Percentiles rank a stretch among this genome's conserved stretches.
Conservation (phyloP, 2,329 filamentous ascomycete genomes). For the Colletotrichum limetticola region DNA sequence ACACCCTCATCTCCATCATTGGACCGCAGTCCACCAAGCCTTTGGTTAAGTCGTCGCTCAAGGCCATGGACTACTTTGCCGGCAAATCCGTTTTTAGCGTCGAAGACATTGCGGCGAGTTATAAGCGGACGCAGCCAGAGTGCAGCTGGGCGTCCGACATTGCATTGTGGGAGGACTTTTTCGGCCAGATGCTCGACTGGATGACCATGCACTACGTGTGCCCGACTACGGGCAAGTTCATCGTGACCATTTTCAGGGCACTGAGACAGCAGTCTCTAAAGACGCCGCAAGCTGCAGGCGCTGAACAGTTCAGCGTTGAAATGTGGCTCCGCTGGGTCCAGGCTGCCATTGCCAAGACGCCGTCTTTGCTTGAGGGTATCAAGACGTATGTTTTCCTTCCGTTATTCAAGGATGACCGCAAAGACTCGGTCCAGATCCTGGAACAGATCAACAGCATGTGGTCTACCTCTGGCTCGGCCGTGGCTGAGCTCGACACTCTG, state of each 20-base stretch:
- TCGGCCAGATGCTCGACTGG: constrained; percentile 63
- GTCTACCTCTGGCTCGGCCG: constrained; percentile 56
- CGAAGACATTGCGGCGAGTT: constrained; percentile 56
- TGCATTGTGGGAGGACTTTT: constrained; percentile 60
- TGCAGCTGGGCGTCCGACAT: constrained; percentile 39
- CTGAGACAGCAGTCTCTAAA: constrained; percentile 48
- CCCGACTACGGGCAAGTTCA: constrained; percentile 69
- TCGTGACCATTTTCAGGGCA: constrained; percentile 66
- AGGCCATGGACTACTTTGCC: constrained; percentile 73
- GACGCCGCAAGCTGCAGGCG: constrained; percentile 29
- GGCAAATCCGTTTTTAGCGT: constrained; percentile 67
- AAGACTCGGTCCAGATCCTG: constrained; percentile 67
- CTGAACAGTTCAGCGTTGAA: constrained; percentile 48
- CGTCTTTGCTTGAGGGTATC: constrained; percentile 67
- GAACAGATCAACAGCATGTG: constrained; percentile 63
- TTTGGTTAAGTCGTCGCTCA: constrained; percentile 76
- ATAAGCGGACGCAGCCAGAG: constrained; percentile 45
- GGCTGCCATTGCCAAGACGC: constrained; percentile 58
- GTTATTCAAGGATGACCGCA: constrained; percentile 68
- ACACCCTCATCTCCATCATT: constrained; percentile 68
- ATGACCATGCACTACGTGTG: constrained; percentile 68
- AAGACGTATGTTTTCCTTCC: constrained; percentile 73
- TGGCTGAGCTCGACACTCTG: constrained; percentile 60
- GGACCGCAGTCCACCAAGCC: constrained; percentile 69
- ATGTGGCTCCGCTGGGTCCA: constrained; percentile 69